Evolutionary conservation across 2,329 filamentous ascomycete species (phyloP), one percentile per base, ranked within the genome.

Genomic region (Biscogniauxia mediterranea): DNA sequence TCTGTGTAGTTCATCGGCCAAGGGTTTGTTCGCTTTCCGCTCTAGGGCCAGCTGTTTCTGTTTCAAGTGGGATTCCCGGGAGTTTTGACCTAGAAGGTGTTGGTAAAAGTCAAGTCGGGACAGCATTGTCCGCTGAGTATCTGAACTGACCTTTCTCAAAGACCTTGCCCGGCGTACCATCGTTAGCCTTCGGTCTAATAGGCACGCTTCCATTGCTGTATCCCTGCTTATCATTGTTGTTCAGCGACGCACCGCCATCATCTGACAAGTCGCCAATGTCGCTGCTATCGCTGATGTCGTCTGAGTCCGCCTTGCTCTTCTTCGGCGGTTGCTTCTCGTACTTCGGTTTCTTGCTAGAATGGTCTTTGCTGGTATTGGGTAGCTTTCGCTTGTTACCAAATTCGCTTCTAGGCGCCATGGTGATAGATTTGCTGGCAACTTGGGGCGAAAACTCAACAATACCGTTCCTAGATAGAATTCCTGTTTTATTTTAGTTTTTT

Each of bases 1-100:
- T 64, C 93, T 89, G 65, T 89, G 86, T 66, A 98, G 88, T 72
- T 91, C 87, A 75, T 98, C 93, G 73, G 94, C 93, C 68, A 98
- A 89, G 23, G 95, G 95, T 79, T 97, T 98, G 52, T 91, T 89
- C 46, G 91, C 89, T 81, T 93, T 97, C 69, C 96, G 91, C 75
- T 98, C 94, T 72, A 88, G 89, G 23, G 88, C 89, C 56, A 97
- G 82, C 65, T 89, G 89, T 77, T 94, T 97, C 79, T 99, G 95
- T 77, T 97, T 97, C 55, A 89, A 88, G 76, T 98, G 95, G 21
- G 93, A 88, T 82, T 99, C 95, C 73, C 89, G 89, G 8, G 91
- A 92, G 61, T 83, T 91, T 75, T 86, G 80, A 56, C 77, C 88
- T 87, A 62, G 62, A 57, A 32, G 19, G 17, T 58, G 52, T 72